Conservation (phyloP, 805 yeast genomes). For the Diddensiella santjacobensis region DNA sequence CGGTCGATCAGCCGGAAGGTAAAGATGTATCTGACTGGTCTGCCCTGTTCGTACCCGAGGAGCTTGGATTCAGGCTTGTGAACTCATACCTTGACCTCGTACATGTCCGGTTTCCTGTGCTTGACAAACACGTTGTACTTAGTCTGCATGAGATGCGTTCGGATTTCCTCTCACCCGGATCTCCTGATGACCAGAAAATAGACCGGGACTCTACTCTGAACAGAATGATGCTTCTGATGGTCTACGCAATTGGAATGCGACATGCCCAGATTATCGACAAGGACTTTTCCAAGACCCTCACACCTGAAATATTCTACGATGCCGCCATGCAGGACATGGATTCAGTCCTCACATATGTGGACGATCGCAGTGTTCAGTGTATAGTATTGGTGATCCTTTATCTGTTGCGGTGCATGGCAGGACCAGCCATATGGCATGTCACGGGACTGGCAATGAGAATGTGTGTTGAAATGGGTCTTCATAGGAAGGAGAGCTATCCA, state of each 20-base stretch:
- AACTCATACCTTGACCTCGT: slow-evolving; percentile 2
- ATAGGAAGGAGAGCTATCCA: slow-evolving; percentile 47
- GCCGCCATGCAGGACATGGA: slow-evolving; percentile 6
- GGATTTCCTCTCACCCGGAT: neutral
- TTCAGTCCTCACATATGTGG: neutral
- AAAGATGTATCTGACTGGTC: neutral
- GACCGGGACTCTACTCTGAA: slow-evolving; percentile 1
- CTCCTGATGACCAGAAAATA: neutral
- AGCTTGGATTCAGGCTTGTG: neutral
- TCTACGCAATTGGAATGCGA: slow-evolving; percentile 9
- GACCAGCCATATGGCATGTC: slow-evolving; percentile 86
- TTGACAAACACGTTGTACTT: slow-evolving; percentile 1
- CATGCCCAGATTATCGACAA: slow-evolving; percentile 8
- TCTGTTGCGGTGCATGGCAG: slow-evolving; percentile 32
- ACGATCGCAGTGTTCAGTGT: slow-evolving; percentile 9
- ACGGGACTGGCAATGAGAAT: slow-evolving; percentile 73
- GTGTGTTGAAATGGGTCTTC: slow-evolving; percentile 79
- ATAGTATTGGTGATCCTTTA: slow-evolving; percentile 5
- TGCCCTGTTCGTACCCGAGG: neutral
- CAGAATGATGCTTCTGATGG: slow-evolving; percentile 7
- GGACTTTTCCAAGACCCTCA: neutral
- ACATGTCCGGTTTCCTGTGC: slow-evolving; percentile 8
- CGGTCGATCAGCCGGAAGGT: neutral
- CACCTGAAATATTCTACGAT: slow-evolving; percentile 5
- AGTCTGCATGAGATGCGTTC: neutral